phyloP scores from a whole-genome alignment of 805 yeast species.

The Monosporozyma aquatica region DNA sequence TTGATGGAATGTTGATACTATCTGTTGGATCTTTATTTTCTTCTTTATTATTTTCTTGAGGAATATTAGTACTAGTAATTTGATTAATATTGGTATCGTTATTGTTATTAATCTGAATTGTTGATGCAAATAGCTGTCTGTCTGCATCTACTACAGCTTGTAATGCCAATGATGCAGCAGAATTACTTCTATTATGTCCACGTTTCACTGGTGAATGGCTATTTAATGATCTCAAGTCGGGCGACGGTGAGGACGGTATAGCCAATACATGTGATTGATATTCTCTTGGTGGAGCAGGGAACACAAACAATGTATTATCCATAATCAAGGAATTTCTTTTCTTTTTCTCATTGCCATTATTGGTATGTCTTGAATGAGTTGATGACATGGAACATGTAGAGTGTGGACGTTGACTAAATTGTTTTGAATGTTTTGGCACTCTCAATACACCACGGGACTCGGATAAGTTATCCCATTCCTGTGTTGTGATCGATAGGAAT shows the following conservation, averaged over 20 bases:
- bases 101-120: conserved; percentile 1
- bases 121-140: conserved; percentile 12
- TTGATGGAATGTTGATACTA: neutral
- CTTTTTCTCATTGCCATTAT: conserved; percentile 24
- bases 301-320: conserved; percentile 32
- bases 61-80: neutral
- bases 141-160: conserved; percentile 70
- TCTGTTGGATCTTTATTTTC: neutral
- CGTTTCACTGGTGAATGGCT: conserved; percentile 12
- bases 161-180: conserved; percentile 57
- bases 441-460: conserved; percentile 7
- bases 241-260: conserved; percentile 32
- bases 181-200: conserved; percentile 33
- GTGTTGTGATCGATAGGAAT: conserved; percentile 76
- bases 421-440: conserved; percentile 11
- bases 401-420: conserved; percentile 18
- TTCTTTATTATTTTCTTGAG: neutral
- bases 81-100: neutral
- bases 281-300: conserved; percentile 61
- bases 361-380: neutral
- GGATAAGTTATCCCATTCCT: conserved; percentile 71
- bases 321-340: conserved; percentile 31
- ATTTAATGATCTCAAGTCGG: conserved; percentile 13
- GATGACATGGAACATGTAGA: conserved; percentile 33
- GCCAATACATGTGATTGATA: conserved; percentile 54